Base-by-base conservation (phyloP, 139 green algal genomes). In the Chlorella sp. region DNA sequence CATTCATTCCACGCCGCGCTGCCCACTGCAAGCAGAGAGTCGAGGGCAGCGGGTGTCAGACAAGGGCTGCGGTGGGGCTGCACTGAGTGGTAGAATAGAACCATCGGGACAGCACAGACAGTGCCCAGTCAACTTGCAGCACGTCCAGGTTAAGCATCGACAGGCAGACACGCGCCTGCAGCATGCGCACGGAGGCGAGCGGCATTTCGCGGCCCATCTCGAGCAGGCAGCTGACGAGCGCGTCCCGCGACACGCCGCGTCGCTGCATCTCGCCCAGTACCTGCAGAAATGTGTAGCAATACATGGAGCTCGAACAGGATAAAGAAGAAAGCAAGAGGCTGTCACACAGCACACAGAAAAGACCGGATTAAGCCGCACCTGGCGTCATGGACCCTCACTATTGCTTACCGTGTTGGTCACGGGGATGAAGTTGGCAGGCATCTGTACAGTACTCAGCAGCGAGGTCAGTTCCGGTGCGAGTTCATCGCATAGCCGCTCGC, bases 401-500 rank as follows among this genome's bases (percentile, higher is more conserved):
- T 17, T 18, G 25, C 11, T 57, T 34, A 70, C 75, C 51, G 85
- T 87, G 90, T 98, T 98, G 81, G 93, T 98, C 68, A 94, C 78
- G 28, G 94, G 93, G 16, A 98, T 88, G 84, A 93, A 96, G 86
- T 92, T 95, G 73, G 91, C 90, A 25, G 93, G 91, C 81, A 89
- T 90, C 83, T 94, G 69, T 4, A 96, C 71, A 13, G 83, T 74
- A 0, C 87, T 41, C 44, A 97, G 90, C 88, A 95, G 93, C 26
- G 94, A 94, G 67, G 94, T 88, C 74, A 97, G 89, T 90, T 98
- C 95, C 0, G 95, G 95, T 3, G 95, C 94, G 47, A 98, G 90
- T 83, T 92, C 85, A 30, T 92, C 92, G 25, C 93, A 85, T 39
- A 97, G 57, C 3, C 91, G 82, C 90, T 96, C 94, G 34, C 89